Conservation (phyloP, 2,329 filamentous ascomycete genomes). For the Talaromyces sp. region DNA sequence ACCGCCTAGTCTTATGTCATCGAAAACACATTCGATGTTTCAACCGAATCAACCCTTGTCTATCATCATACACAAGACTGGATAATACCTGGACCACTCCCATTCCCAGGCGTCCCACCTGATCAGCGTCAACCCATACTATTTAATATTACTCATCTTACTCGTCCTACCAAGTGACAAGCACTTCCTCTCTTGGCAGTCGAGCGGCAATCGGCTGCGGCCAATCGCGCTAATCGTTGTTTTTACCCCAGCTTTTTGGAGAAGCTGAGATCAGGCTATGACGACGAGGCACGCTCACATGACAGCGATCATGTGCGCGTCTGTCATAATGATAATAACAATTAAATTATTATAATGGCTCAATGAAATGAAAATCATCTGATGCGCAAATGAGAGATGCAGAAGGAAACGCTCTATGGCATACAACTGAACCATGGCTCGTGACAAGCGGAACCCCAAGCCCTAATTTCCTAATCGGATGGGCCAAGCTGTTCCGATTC, state of each 20-base stretch:
- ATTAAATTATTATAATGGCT: not conserved
- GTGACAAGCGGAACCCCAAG: conserved; percentile 1
- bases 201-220: not conserved
- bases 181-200: not conserved
- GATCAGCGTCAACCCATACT: not conserved
- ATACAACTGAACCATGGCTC: not conserved
- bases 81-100: no score
- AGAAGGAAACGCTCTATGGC: not conserved
- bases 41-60: not conserved
- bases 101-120: not conserved
- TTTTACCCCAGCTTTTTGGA: not conserved
- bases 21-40: not conserved
- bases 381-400: not conserved
- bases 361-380: not conserved
- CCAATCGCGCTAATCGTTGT: not conserved
- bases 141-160: not conserved
- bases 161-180: not conserved
- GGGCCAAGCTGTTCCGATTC: not conserved
- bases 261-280: not conserved
- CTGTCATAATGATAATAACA: not conserved
- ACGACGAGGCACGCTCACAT: not conserved
- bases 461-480: conserved; percentile 3
- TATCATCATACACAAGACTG: no score
- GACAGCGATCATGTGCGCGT: not conserved
- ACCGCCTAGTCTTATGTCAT: not conserved